Evolutionary conservation across 2,329 filamentous ascomycete species (phyloP).

Genomic region (Beauveria rudraprayagi): DNA sequence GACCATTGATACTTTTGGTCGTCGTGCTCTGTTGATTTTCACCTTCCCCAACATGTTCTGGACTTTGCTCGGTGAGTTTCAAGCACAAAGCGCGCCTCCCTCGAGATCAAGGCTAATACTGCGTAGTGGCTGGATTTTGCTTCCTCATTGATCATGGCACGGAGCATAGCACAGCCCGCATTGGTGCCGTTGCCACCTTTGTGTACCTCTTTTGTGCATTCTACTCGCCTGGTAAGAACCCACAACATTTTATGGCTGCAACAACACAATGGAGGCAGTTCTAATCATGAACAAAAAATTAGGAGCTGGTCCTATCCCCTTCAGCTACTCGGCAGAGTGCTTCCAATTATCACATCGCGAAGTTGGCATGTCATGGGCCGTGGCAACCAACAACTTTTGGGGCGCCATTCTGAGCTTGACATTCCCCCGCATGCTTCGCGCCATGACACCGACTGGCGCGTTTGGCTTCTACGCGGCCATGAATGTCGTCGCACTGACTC

Average conservation of each 20-base stretch:
- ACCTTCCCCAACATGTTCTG: slow-evolving; percentile 60
- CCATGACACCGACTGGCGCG: slow-evolving; percentile 24
- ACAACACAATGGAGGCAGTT: background rate
- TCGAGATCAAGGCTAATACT: background rate
- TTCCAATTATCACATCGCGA: slow-evolving; percentile 53
- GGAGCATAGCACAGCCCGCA: slow-evolving; percentile 32
- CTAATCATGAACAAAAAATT: background rate
- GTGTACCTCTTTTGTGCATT: slow-evolving; percentile 56
- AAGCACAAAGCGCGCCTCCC: no score
- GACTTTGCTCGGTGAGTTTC: slow-evolving; percentile 36
- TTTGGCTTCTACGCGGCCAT: slow-evolving; percentile 50
- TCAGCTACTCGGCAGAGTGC: slow-evolving; percentile 51
- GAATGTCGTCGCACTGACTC: slow-evolving; percentile 51
- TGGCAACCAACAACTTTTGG: slow-evolving; percentile 49
- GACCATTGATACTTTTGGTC: slow-evolving; percentile 58
- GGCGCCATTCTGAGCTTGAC: slow-evolving; percentile 38
- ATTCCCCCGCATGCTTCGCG: slow-evolving; percentile 36
- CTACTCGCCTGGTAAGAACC: slow-evolving; percentile 44
- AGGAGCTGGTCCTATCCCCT: slow-evolving; percentile 48
- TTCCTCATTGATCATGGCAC: slow-evolving; percentile 23
- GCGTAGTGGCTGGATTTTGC: slow-evolving; percentile 25
- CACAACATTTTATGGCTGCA: no score
- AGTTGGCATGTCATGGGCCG: slow-evolving; percentile 52
- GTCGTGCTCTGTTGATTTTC: slow-evolving; percentile 49
- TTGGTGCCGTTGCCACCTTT: slow-evolving; percentile 50